Base-by-base conservation (phyloP, 2,329 filamentous ascomycete species). In the Diplodia scrobiculata region DNA sequence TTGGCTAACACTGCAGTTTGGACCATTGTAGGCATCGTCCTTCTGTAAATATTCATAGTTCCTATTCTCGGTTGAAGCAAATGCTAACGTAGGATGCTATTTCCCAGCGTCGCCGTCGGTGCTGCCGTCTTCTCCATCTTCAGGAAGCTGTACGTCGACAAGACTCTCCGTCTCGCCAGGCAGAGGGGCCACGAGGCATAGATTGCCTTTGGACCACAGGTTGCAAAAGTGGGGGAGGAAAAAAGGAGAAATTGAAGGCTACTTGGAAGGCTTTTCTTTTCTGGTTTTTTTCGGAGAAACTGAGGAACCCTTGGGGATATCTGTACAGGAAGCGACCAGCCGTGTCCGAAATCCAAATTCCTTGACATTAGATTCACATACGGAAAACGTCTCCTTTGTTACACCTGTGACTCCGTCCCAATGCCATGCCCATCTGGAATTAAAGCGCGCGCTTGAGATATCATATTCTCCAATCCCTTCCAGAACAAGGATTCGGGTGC, bases 61-160 rank as follows among this genome's bases (percentile, higher is more conserved):
- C 19, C 7, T 25, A 14, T 5, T 41, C 6, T 4, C 27, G n/a
- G 53, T 48, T 52, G 34, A 27, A 19, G 11, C 17, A 65, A 50
- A 27, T 55, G 59, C 63, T 59, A 65, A 52, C 68, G 68, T 53
- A 65, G 66, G 48, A 66, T 55, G 63, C 45, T 5, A 17, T 11
- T 17, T 13, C 10, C 64, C 72, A 87, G 85, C 72, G 80, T 87
- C 74, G 87, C 93, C 75, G 78, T 98, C 71, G 80, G 84, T 76
- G 92, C 92, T 73, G 95, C 91, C 74, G 79, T 83, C 78, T 98
- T 96, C 86, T 95, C 93, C 67, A 83, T 90, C 81, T 77, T 80
- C 77, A 88, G 89, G 78, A 97, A 98, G 84, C 87, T 99, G 77
- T 78, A 87, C 69, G 87, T 89, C 73, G 95, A 99, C 85, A 94